These are phyloP conservation scores for Tephrocybe sp. DNA, from an alignment of 768 basidiomycete species.

Conservation along the genomic window DNA sequence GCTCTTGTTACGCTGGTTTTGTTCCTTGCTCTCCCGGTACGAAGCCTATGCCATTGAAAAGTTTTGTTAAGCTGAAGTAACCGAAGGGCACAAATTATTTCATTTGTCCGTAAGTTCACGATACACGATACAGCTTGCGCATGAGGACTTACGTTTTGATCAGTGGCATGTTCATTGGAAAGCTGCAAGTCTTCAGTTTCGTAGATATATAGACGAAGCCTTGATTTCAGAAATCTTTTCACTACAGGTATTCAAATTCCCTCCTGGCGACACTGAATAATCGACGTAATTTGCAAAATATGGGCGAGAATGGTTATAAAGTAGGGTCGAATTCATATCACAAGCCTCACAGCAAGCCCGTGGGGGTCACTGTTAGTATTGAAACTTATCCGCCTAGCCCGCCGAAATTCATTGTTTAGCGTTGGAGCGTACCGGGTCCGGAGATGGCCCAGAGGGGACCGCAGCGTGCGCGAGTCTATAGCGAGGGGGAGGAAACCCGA, in stretches of 20 bases:
- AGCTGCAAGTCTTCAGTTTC: slow-evolving; percentile 1
- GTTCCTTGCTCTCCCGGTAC: slow-evolving; percentile 10
- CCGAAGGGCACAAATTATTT: slow-evolving; percentile 3
- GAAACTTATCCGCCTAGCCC: too few species aligned
- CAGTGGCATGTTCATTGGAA: slow-evolving; percentile 9
- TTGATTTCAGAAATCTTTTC: background rate
- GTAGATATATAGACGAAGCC: too few species aligned
- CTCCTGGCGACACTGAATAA: slow-evolving; percentile 8
- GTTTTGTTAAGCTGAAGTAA: background rate
- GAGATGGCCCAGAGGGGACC: too few species aligned
- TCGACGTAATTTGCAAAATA: background rate
- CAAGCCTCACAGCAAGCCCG: too few species aligned
- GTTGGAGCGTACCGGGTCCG: too few species aligned
- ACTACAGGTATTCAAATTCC: slow-evolving; percentile 7
- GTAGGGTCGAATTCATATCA: background rate
- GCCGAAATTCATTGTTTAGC: too few species aligned
- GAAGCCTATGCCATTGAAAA: background rate
- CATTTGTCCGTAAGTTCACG: slow-evolving; percentile 8
- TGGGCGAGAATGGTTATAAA: too few species aligned
- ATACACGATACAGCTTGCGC: background rate
- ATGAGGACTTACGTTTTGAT: background rate
- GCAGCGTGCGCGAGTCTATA: too few species aligned
- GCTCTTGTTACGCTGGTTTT: slow-evolving; percentile 7
- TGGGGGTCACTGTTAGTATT: too few species aligned
- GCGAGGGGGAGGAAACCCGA: too few species aligned